phyloP scores from a whole-genome alignment of 192 early-diverging fungal species.

The Backusella parvicylindrica region DNA sequence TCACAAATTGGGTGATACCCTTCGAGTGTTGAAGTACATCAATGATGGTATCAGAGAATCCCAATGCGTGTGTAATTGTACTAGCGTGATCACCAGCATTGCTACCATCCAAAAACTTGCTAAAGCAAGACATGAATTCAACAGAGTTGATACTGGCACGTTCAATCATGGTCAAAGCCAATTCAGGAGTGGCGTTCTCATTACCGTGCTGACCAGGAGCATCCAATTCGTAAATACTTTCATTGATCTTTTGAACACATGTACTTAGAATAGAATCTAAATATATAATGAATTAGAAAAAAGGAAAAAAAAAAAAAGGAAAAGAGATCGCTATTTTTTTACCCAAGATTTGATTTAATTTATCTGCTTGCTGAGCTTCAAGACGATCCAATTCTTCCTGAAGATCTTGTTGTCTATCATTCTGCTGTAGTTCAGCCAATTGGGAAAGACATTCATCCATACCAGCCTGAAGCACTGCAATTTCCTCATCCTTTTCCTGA shows the following conservation, averaged over 20 bases:
- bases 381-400: conserved; percentile 65
- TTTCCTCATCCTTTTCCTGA: conserved; percentile 76
- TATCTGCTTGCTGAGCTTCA: conserved; percentile 57
- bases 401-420: conserved; percentile 46
- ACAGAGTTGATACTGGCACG: conserved; percentile 66
- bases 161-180: conserved; percentile 89
- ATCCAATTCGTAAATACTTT: conserved; percentile 85
- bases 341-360: conserved; percentile 72
- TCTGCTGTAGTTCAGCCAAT: conserved; percentile 67
- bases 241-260: conserved; percentile 85
- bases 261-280: conserved; percentile 83
- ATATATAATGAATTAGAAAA: neutral
- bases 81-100: conserved; percentile 74
- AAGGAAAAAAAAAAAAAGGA: neutral
- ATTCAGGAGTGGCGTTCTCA: conserved; percentile 85
- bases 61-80: conserved; percentile 77
- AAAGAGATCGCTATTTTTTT: no score
- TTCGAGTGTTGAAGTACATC: conserved; percentile 88
- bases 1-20: conserved; percentile 80
- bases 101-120: conserved; percentile 40
- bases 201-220: conserved; percentile 80
- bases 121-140: conserved; percentile 53
- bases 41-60: conserved; percentile 75
- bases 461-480: conserved; percentile 70
- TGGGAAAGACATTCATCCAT: conserved; percentile 79